Conservation (phyloP, 805 yeast species). For the Wickerhamomyces canadensis region DNA sequence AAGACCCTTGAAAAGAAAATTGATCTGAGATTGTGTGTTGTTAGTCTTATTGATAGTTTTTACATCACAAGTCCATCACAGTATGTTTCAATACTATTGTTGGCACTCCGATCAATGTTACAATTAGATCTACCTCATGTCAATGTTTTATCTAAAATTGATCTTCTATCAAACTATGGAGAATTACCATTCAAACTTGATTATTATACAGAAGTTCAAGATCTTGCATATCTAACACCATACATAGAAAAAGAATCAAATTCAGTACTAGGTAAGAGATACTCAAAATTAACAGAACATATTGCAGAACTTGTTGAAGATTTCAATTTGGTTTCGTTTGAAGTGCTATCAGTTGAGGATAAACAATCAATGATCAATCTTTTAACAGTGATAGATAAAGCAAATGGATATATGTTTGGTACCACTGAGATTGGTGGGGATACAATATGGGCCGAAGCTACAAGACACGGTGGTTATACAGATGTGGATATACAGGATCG, state of each 20-base stretch:
- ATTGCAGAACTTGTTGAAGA: conserved; percentile 84
- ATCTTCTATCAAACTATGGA: conserved; percentile 71
- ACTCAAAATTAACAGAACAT: conserved; percentile 62
- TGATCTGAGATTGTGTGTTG: conserved; percentile 76
- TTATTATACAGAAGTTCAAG: conserved; percentile 90
- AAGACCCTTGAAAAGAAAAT: conserved; percentile 53
- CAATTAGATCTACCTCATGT: conserved; percentile 90
- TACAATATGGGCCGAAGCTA: conserved; percentile 93
- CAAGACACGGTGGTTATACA: conserved; percentile 65
- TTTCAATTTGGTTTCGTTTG: conserved; percentile 81
- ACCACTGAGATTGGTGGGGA: conserved; percentile 96
- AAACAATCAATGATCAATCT: conserved; percentile 86
- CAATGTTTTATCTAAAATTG: conserved; percentile 90
- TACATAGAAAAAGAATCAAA: conserved; percentile 67
- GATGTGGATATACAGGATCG: conserved; percentile 81
- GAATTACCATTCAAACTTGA: conserved; percentile 76
- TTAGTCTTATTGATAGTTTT: conserved; percentile 77
- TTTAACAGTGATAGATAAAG: conserved; percentile 75
- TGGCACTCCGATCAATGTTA: conserved; percentile 86
- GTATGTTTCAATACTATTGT: conserved; percentile 72
- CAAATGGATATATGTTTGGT: conserved; percentile 92
- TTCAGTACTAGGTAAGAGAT: conserved; percentile 53
- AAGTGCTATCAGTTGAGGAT: conserved; percentile 87
- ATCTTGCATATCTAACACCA: conserved; percentile 63
- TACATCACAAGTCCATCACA: conserved; percentile 84